phyloP scores from a whole-genome alignment of 192 early-diverging fungal genomes.

The Kickxella alabastrina region DNA sequence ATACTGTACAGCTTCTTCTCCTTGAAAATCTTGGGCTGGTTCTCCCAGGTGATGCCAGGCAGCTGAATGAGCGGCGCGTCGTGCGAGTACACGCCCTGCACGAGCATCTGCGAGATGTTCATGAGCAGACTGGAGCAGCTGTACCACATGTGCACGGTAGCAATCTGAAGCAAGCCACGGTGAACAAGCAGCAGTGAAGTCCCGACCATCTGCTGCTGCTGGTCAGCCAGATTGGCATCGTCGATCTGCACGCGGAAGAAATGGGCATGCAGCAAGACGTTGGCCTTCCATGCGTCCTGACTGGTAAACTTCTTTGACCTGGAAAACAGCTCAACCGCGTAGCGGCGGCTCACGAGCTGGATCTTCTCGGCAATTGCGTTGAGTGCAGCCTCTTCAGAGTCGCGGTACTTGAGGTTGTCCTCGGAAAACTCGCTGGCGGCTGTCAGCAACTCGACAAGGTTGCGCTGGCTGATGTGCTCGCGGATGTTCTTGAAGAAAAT shows the following conservation, averaged over 20 bases:
- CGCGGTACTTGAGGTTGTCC: conserved; percentile 44
- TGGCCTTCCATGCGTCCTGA: conserved; percentile 60
- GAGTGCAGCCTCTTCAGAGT: conserved; percentile 47
- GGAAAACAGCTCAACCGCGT: conserved; percentile 40
- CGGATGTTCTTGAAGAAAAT: conserved; percentile 86
- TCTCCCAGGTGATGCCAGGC: conserved; percentile 69
- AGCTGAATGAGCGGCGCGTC: conserved; percentile 83
- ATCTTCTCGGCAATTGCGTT: conserved; percentile 46
- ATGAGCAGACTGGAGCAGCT: conserved; percentile 64
- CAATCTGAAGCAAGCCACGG: conserved; percentile 82
- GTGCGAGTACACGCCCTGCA: conserved; percentile 79
- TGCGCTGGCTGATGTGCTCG: conserved; percentile 62
- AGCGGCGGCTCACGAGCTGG: conserved; percentile 27
- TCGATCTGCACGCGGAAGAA: conserved; percentile 67
- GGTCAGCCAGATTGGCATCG: conserved; percentile 46
- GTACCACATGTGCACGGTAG: conserved; percentile 83
- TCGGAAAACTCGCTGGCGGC: conserved; percentile 69
- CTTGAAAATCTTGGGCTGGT: conserved; percentile 62
- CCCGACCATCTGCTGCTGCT: conserved; percentile 69
- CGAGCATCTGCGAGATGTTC: conserved; percentile 82
- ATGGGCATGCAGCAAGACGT: conserved; percentile 80
- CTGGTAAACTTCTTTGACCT: conserved; percentile 47
- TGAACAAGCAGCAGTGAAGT: conserved; percentile 71
- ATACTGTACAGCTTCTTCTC: conserved; percentile 51
- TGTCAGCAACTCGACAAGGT: conserved; percentile 73